Evolutionary conservation across 2,329 filamentous ascomycete species (phyloP), one percentile per base, ranked within the genome.

Genomic region (Colletotrichum sojae): DNA sequence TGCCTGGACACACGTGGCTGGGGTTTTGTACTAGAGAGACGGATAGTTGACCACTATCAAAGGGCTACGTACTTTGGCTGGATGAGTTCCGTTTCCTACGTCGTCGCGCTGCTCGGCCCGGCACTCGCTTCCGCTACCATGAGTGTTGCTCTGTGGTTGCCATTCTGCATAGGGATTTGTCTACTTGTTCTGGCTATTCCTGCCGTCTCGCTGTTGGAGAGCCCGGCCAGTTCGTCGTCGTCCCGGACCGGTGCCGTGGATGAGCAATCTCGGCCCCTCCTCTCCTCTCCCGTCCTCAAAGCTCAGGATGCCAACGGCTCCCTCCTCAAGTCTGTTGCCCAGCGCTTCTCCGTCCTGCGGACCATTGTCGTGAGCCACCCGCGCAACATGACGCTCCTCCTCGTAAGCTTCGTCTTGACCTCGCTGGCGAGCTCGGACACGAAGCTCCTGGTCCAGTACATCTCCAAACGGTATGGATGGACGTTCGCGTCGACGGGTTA

Each of bases 371-470:
- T 74, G 5, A 80, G 76, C 61, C 81, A 82, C 39, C 78, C 82
- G 2, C 77, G 76, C 6, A 86, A 84, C 73, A 79, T 84, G 43
- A 75, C 76, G 2, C 75, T 86, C 2, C 72, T 85, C 2, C 79
- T 86, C 1, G 56, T 78, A 55, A 81, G 81, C 72, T 84, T 85
- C 73, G 78, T 86, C 60, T 79, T 86, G 64, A 83, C 83, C 1
- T 83, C 84, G 13, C 78, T 86, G 16, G 84, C 84, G 6, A 85
- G 83, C 73, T 84, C 84, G 22, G 84, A 86, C 70, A 86, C 84
- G 16, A 86, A 85, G 65, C 78, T 86, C 0, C 77, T 86, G 6
- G 78, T 84, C 2, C 83, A 85, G 66, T 86, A 86, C 71, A 85
- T 86, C 70, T 86, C 84, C 0, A 84, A 81, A 69, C 78, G 84